phyloP scores from a whole-genome alignment of 2,329 filamentous ascomycete genomes.

The Cercospora zeae-maydis region DNA sequence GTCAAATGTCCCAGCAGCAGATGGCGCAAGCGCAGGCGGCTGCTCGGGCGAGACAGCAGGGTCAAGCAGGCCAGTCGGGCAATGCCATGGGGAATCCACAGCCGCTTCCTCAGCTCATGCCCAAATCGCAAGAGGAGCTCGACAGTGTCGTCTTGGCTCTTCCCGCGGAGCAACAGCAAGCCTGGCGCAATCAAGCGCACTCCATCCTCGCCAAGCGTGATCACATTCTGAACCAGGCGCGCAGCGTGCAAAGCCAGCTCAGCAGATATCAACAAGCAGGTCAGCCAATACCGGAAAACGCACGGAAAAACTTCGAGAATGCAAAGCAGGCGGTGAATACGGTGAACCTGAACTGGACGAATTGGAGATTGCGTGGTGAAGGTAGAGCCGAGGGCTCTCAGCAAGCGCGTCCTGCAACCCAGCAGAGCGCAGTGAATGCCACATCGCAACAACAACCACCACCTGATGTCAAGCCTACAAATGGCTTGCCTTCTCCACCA shows the following conservation, averaged over 20 bases:
- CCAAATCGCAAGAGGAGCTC: constrained; percentile 13
- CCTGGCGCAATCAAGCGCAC: constrained; percentile 15
- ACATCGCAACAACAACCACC: constrained; percentile 24
- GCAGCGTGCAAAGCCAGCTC: constrained; percentile 11
- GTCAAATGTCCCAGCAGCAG: constrained; percentile 12
- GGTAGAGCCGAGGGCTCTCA: constrained; percentile 19
- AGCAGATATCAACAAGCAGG: constrained; percentile 14
- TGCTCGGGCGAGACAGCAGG: constrained; percentile 11
- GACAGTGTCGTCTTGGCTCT: constrained; percentile 10
- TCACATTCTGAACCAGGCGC: constrained; percentile 14
- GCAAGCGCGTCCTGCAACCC: constrained; percentile 20
- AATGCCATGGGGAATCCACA: constrained; percentile 1
- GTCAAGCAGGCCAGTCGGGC: constrained; percentile 13
- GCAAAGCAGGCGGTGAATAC: constrained; percentile 17
- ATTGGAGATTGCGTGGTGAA: constrained; percentile 20
- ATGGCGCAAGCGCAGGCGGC: constrained; percentile 16
- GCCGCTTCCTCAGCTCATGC: constrained; percentile 8
- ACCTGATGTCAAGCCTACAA: constrained; percentile 18
- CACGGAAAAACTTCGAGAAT: constrained; percentile 13
- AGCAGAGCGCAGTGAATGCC: constrained; percentile 23
- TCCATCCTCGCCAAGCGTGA: constrained; percentile 17
- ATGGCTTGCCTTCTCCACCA: constrained; percentile 17
- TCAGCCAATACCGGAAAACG: constrained; percentile 12
- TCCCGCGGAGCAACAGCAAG: constrained; percentile 15
- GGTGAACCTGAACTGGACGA: constrained; percentile 18